Conservation (phyloP, 805 yeast genomes). For the Zygosaccharomyces siamensis region DNA sequence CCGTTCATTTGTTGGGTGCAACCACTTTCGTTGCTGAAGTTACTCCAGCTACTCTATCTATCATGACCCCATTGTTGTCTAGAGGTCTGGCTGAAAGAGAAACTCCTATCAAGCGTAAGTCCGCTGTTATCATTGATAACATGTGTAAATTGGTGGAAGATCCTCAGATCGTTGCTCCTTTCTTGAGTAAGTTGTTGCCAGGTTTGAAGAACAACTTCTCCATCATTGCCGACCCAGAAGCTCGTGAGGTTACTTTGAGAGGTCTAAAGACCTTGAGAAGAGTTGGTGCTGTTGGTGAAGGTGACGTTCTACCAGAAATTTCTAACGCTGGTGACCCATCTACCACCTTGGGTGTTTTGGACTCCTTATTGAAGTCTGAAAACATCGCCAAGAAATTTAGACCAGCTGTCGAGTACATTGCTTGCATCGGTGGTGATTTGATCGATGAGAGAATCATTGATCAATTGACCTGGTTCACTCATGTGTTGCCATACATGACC, state of each 20-base stretch:
- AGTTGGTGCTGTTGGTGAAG: constrained; percentile 94
- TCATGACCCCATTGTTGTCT: constrained; percentile 97
- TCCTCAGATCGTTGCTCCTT: constrained; percentile 99
- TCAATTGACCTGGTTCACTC: constrained; percentile 84
- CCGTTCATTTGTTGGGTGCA: constrained; percentile 98
- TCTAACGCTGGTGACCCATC: constrained; percentile 97
- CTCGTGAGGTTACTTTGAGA: constrained; percentile 96
- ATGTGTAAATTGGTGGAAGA: constrained; percentile 99
- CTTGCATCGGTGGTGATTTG: constrained; percentile 97
- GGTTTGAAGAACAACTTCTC: constrained; percentile 89
- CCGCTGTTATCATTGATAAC: constrained; percentile 99
- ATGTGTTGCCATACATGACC: constrained; percentile 90
- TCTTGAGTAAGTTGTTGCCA: constrained; percentile 92
- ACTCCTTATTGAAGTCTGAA: constrained; percentile 62
- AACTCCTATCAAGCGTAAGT: constrained; percentile 98
- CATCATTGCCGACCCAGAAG: constrained; percentile 99
- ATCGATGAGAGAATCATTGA: constrained; percentile 96
- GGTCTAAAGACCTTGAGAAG: constrained; percentile 96
- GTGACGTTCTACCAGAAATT: constrained; percentile 90
- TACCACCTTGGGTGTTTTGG: constrained; percentile 80
- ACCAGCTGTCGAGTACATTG: constrained; percentile 72
- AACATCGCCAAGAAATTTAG: constrained; percentile 75
- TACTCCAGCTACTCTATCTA: constrained; percentile 97
- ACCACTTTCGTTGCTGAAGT: constrained; percentile 99
- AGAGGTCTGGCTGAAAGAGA: constrained; percentile 99